A percentile compares a stretch with the other conserved stretches of the same genome.
Evolutionary conservation across 1,284 basidiomycete genomes (phyloP).

Genomic region (Mycosarcoma maydis): DNA sequence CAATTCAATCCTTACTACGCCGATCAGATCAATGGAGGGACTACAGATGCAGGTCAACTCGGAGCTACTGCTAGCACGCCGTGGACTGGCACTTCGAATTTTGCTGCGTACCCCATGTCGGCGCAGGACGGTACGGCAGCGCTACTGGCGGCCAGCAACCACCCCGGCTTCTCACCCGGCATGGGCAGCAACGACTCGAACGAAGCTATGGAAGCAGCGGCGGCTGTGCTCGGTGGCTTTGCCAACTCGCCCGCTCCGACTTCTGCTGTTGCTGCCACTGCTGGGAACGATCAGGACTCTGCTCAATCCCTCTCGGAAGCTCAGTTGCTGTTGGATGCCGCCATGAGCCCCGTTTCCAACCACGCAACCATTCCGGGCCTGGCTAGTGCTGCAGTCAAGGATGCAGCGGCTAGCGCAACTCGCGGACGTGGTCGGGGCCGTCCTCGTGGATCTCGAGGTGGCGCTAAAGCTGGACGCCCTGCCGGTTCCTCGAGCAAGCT

Average conservation of each 20-base stretch:
- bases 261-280: not conserved
- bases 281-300: slow-evolving; percentile 9
- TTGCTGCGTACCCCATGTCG: slow-evolving; percentile 33
- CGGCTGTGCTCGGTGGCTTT: slow-evolving; percentile 49
- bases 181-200: slow-evolving; percentile 49
- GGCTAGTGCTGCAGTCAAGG: slow-evolving; percentile 2
- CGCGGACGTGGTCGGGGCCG: slow-evolving; percentile 37
- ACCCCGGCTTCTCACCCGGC: slow-evolving; percentile 41
- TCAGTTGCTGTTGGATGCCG: slow-evolving; percentile 47
- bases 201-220: slow-evolving; percentile 49
- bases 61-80: slow-evolving; percentile 16
- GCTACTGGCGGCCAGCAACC: slow-evolving; percentile 45
- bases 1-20: slow-evolving; percentile 49
- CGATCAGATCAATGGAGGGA: slow-evolving; percentile 29
- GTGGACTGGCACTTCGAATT: slow-evolving; percentile 24
- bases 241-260: slow-evolving; percentile 27
- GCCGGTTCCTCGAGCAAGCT: slow-evolving; percentile 15
- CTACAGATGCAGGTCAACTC: slow-evolving; percentile 11
- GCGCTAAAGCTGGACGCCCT: slow-evolving; percentile 11
- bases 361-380: slow-evolving; percentile 36
- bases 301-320: slow-evolving; percentile 44
- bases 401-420: not conserved
- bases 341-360: slow-evolving; percentile 46
- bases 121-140: slow-evolving; percentile 47
- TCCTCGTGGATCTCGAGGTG: slow-evolving; percentile 32